Conservation (phyloP, 352 stramenopile genomes). For the Phytophthora constricta region DNA sequence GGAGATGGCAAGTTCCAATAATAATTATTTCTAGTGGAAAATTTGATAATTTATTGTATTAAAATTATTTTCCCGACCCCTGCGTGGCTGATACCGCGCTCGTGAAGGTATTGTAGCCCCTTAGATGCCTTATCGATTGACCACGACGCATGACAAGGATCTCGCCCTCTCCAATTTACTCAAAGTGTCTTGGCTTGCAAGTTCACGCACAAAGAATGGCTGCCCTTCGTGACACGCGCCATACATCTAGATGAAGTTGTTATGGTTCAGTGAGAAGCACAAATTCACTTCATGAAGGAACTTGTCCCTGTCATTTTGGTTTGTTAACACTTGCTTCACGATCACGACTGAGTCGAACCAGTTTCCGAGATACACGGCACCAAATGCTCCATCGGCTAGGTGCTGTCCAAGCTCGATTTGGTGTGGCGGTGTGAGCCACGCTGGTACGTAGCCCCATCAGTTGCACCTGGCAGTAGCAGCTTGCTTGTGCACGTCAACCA, state of each 20-base stretch:
- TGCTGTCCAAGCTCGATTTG: slow-evolving; percentile 4
- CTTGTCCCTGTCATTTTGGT: slow-evolving; percentile 1
- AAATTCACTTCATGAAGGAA: slow-evolving; percentile 25
- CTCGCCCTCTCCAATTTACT: slow-evolving; percentile 7
- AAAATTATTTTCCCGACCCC: no score
- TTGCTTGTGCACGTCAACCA: slow-evolving; percentile 2
- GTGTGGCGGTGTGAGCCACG: slow-evolving; percentile 17
- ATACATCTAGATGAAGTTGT: slow-evolving; percentile 36
- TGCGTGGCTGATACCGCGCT: slow-evolving; percentile 22
- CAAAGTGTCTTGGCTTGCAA: slow-evolving; percentile 1
- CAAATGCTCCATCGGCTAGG: slow-evolving; percentile 16
- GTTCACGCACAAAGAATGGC: slow-evolving; percentile 29
- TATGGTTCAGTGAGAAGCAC: slow-evolving; percentile 34
- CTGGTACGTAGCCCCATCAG: background rate
- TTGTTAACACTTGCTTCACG: slow-evolving; percentile 19
- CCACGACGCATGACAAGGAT: slow-evolving; percentile 3
- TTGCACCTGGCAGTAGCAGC: background rate
- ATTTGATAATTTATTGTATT: no score
- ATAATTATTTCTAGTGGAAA: no score
- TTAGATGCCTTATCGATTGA: slow-evolving; percentile 12
- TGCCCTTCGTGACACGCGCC: slow-evolving; percentile 26
- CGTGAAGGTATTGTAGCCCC: slow-evolving; percentile 39
- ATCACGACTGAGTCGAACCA: slow-evolving; percentile 23
- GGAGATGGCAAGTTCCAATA: no score
- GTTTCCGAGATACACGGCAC: slow-evolving; percentile 17